These are phyloP conservation scores for Candida sp. DNA, from an alignment of 1,139 yeast genomes.

Conservation along the genomic window DNA sequence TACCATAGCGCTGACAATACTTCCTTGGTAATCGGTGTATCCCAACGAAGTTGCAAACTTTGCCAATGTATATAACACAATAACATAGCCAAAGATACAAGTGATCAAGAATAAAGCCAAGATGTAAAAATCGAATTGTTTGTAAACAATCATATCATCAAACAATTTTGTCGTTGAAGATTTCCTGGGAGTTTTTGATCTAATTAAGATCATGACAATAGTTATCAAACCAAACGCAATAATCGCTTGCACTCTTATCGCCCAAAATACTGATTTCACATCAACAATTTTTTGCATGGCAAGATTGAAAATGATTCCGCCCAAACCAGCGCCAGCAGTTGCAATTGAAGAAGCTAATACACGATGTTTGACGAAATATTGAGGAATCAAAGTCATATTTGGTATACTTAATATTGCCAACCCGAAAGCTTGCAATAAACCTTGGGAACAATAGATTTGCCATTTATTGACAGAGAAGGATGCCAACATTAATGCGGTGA, in stretches of 20 bases:
- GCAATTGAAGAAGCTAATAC: slow-evolving; percentile 56
- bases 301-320: slow-evolving; percentile 19
- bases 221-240: slow-evolving; percentile 22
- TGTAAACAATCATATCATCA: slow-evolving; percentile 6
- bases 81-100: slow-evolving; percentile 39
- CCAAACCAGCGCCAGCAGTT: slow-evolving; percentile 47
- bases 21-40: slow-evolving; percentile 28
- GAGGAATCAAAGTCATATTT: slow-evolving; percentile 48
- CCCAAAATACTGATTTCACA: slow-evolving; percentile 34
- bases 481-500: slow-evolving; percentile 43
- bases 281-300: slow-evolving; percentile 27
- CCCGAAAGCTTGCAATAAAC: slow-evolving; percentile 25
- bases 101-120: slow-evolving; percentile 22
- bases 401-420: slow-evolving; percentile 23
- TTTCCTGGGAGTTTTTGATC: slow-evolving; percentile 8
- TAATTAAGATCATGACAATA: slow-evolving; percentile 19
- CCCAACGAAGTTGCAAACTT: slow-evolving; percentile 27
- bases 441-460: slow-evolving; percentile 31
- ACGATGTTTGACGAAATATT: slow-evolving; percentile 56
- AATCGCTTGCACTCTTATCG: slow-evolving; percentile 31
- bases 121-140: slow-evolving; percentile 24
- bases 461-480: slow-evolving; percentile 36
- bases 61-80: slow-evolving; percentile 31
- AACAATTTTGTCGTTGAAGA: slow-evolving; percentile 15
- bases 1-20: slow-evolving; percentile 50